Conservation (phyloP, 2,329 filamentous ascomycete species). For the Fusarium veterinarium region DNA sequence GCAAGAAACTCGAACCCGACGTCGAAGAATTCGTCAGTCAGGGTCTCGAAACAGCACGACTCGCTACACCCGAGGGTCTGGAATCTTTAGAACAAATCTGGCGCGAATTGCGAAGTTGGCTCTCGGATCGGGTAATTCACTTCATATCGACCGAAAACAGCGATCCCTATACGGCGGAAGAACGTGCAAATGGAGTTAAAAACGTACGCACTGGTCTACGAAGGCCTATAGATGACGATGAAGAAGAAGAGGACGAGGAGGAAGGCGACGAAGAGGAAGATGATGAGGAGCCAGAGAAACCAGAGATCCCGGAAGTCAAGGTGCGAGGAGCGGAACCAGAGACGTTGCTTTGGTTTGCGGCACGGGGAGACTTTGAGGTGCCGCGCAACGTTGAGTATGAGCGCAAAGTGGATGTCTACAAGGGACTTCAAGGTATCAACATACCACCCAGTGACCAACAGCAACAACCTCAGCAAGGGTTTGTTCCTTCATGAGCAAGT, state of each 20-base stretch:
- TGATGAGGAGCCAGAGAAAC: slow-evolving; percentile 6
- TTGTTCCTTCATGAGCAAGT: slow-evolving; percentile 20
- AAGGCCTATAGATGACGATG: slow-evolving; percentile 62
- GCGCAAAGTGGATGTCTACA: slow-evolving; percentile 49
- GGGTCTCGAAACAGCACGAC: slow-evolving; percentile 62
- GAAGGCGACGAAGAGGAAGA: slow-evolving; percentile 40
- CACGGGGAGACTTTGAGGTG: slow-evolving; percentile 58
- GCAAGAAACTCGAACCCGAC: slow-evolving; percentile 84
- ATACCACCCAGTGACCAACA: slow-evolving; percentile 43
- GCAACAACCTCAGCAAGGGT: slow-evolving; percentile 18
- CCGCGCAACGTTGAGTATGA: slow-evolving; percentile 59
- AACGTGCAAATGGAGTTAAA: slow-evolving; percentile 73
- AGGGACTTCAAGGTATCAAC: slow-evolving; percentile 51
- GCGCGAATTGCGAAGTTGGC: slow-evolving; percentile 58
- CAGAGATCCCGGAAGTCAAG: slow-evolving; percentile 41
- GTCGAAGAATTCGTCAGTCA: slow-evolving; percentile 79
- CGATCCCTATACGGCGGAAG: slow-evolving; percentile 79
- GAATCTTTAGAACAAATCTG: slow-evolving; percentile 66
- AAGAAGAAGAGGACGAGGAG: slow-evolving; percentile 66
- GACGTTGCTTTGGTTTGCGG: slow-evolving; percentile 59
- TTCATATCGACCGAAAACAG: slow-evolving; percentile 58
- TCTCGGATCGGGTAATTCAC: slow-evolving; percentile 53
- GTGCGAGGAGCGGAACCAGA: slow-evolving; percentile 57
- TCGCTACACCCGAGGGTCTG: slow-evolving; percentile 58
- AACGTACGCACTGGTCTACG: slow-evolving; percentile 78